Evolutionary conservation across 768 basidiomycete species (phyloP).

Genomic region (Leucosporidium scottii): DNA sequence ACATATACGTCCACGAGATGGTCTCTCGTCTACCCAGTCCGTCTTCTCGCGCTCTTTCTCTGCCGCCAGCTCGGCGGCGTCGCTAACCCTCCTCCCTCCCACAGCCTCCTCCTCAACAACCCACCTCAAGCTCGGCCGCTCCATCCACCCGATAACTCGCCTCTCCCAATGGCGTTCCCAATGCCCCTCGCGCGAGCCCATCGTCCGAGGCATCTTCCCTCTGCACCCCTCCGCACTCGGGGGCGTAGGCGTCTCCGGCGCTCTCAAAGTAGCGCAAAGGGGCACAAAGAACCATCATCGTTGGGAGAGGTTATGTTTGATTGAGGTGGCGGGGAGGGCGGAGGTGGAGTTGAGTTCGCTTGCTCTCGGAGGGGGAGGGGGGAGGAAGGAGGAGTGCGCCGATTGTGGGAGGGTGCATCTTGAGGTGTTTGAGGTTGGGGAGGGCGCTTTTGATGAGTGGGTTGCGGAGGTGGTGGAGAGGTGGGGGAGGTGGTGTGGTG

Average conservation of each 20-base stretch:
- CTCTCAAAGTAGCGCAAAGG: not conserved
- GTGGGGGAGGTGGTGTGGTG: slow-evolving; percentile 22
- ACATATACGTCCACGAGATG: slow-evolving; percentile 28
- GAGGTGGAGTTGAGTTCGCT: no score
- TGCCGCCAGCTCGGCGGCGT: no score
- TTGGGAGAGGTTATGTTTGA: slow-evolving; percentile 25
- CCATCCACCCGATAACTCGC: slow-evolving; percentile 9
- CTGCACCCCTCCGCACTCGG: not conserved
- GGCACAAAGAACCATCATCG: slow-evolving; percentile 14
- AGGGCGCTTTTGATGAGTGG: slow-evolving; percentile 1
- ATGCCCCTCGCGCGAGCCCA: slow-evolving; percentile 24
- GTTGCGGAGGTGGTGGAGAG: slow-evolving; percentile 15
- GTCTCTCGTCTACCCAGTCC: not conserved
- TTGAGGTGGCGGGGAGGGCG: slow-evolving; percentile 22
- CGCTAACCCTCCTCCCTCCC: not conserved
- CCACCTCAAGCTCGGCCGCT: slow-evolving; percentile 21
- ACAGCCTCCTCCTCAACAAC: not conserved
- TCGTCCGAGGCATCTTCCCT: slow-evolving; percentile 17
- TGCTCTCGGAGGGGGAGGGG: not conserved
- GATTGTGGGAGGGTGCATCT: slow-evolving; percentile 20
- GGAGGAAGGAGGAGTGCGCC: not conserved
- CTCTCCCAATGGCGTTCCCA: slow-evolving; percentile 18
- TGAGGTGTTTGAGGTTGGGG: slow-evolving; percentile 17
- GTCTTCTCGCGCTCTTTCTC: not conserved
- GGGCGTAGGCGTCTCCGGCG: not conserved